Conservation (phyloP, 768 basidiomycete genomes). For the Termitomyces sp. region DNA sequence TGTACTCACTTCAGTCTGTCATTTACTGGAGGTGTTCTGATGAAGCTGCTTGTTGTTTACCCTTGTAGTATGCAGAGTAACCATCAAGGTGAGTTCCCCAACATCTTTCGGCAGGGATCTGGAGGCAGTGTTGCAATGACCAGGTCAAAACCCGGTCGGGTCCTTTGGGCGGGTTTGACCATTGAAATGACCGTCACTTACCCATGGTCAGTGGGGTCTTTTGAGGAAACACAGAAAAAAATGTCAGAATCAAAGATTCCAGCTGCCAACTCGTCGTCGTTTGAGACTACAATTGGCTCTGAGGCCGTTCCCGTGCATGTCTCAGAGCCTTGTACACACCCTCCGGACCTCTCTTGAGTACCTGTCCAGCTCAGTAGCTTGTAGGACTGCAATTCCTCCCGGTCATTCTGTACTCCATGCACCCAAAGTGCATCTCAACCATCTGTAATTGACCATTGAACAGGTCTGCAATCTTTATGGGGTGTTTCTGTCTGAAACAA, state of each 20-base stretch:
- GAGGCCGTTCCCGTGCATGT: neutral
- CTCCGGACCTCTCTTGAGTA: neutral
- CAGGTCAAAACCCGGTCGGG: neutral
- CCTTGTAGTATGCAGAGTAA: too few relatives aligned
- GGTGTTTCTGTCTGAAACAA: neutral
- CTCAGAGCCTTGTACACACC: neutral
- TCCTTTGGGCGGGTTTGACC: neutral
- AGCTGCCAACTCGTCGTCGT: too few relatives aligned
- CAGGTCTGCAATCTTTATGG: neutral
- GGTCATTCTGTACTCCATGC: neutral
- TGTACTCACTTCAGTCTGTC: too few relatives aligned
- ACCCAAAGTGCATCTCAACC: neutral
- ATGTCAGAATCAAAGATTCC: too few relatives aligned
- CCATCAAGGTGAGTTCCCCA: too few relatives aligned
- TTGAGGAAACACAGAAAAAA: too few relatives aligned
- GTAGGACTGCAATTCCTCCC: neutral
- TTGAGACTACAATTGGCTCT: neutral
- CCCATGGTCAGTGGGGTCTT: neutral
- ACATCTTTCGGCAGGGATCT: too few relatives aligned
- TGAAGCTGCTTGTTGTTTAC: too few relatives aligned
- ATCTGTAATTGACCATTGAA: neutral
- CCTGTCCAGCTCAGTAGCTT: neutral
- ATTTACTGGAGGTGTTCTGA: too few relatives aligned
- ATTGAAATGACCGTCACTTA: conserved; percentile 1
- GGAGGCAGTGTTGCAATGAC: neutral